Conservation (phyloP, 805 yeast species). For the Ogataea sp. region DNA sequence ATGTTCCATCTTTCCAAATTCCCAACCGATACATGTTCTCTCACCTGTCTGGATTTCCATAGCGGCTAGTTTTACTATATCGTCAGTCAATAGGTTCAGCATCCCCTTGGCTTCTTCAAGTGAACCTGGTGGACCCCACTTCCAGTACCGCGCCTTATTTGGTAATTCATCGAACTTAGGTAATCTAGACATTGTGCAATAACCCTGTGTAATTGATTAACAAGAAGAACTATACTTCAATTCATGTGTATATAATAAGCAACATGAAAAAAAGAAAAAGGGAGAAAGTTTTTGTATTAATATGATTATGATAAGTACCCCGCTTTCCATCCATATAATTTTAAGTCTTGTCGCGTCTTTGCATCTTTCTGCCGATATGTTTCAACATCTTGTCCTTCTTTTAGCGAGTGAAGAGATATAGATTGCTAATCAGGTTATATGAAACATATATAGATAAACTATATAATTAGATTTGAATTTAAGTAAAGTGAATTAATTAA, state of each 20-base stretch:
- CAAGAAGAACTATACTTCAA: neutral
- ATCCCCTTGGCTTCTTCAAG: constrained; percentile 7
- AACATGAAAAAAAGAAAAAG: neutral
- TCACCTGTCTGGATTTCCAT: constrained; percentile 10
- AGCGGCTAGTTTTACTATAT: constrained; percentile 5
- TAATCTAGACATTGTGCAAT: neutral
- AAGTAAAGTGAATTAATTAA: no score
- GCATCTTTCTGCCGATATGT: no score
- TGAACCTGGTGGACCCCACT: constrained; percentile 8
- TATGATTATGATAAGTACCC: no score
- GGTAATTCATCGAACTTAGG: constrained; percentile 6
- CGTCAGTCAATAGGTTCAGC: constrained; percentile 7
- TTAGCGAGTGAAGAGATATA: no score
- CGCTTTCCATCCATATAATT: no score
- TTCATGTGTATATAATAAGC: neutral
- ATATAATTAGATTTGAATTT: no score
- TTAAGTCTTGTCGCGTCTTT: no score
- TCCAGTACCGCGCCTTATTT: constrained; percentile 9
- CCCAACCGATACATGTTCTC: constrained; percentile 7
- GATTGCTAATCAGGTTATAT: no score
- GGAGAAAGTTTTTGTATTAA: no score
- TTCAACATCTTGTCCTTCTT: no score
- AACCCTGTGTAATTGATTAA: neutral
- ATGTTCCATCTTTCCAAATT: constrained; percentile 6
- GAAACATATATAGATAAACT: no score